Evolutionary conservation across 768 basidiomycete species (phyloP).

Genomic region (Xerocomellus chrysenteron): DNA sequence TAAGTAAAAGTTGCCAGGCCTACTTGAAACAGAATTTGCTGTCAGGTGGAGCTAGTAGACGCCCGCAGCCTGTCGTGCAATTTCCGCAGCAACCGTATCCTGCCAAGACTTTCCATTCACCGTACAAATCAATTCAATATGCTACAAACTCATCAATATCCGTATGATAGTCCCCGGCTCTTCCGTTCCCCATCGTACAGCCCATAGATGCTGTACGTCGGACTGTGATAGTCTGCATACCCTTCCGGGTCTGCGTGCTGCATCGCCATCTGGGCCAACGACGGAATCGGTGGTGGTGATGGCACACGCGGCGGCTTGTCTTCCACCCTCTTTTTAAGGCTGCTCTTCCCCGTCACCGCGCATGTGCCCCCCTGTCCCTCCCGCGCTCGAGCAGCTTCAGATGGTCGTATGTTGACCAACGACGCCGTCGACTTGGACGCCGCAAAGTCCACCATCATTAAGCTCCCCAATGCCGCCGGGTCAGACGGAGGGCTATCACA

Average conservation of each 20-base stretch:
- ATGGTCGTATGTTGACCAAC: slow-evolving; percentile 30
- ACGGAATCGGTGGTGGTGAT: slow-evolving; percentile 71
- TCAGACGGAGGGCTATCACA: slow-evolving; percentile 34
- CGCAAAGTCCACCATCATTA: slow-evolving; percentile 63
- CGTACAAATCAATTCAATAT: slow-evolving; percentile 14
- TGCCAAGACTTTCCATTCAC: slow-evolving; percentile 7
- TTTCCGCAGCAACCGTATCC: slow-evolving; percentile 19
- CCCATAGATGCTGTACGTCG: slow-evolving; percentile 82
- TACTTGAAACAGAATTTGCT: neutral
- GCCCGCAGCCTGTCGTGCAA: slow-evolving; percentile 10
- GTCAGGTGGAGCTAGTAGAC: neutral
- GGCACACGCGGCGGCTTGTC: slow-evolving; percentile 79
- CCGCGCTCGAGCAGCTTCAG: slow-evolving; percentile 28
- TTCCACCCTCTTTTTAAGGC: slow-evolving; percentile 36
- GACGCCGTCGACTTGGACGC: slow-evolving; percentile 37
- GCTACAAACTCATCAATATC: slow-evolving; percentile 19
- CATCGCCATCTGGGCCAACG: slow-evolving; percentile 72
- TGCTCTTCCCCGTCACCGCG: slow-evolving; percentile 20
- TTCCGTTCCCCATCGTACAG: slow-evolving; percentile 66
- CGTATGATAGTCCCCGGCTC: slow-evolving; percentile 37
- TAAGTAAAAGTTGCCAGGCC: neutral
- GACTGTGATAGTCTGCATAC: slow-evolving; percentile 68
- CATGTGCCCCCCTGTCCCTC: slow-evolving; percentile 16
- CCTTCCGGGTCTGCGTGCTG: slow-evolving; percentile 60
- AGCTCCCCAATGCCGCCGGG: slow-evolving; percentile 50